These are phyloP conservation scores for Phytophthora citricola DNA, from an alignment of 352 stramenopile species.

Conservation along the genomic window DNA sequence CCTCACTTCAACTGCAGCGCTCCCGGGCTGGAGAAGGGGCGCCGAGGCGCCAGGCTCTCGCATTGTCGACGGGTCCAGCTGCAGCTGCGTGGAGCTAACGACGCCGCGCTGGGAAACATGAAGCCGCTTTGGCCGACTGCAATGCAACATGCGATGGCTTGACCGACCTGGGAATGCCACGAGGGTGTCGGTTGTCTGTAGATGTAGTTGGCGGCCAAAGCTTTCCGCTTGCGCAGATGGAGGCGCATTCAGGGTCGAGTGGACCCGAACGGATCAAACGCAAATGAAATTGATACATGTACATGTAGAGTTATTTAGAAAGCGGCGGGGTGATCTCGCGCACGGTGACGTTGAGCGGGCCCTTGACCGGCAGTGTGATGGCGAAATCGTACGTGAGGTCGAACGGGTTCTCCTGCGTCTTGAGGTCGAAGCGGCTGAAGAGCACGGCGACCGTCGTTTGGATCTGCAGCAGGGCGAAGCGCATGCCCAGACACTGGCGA, in stretches of 20 bases:
- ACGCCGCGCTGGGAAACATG: not conserved
- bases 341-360: conserved; percentile 34
- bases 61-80: not conserved
- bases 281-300: not conserved
- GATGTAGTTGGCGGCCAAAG: no score
- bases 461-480: conserved; percentile 56
- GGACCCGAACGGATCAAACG: not conserved
- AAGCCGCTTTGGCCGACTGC: not conserved
- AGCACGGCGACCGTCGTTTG: conserved; percentile 47
- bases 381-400: conserved; percentile 51
- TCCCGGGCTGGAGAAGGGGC: not conserved
- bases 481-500: conserved; percentile 58
- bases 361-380: conserved; percentile 44
- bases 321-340: conserved; percentile 24
- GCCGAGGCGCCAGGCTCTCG: not conserved
- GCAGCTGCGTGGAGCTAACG: not conserved
- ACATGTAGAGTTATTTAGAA: conserved; percentile 10
- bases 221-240: no score
- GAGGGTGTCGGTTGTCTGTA: no score
- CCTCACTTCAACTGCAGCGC: not conserved
- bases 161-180: no score
- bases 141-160: no score
- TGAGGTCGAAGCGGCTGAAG: conserved; percentile 47
- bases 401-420: conserved; percentile 42
- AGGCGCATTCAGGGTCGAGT: no score